Percentiles rank a stretch among this genome's conserved stretches.
Evolutionary conservation across 169 alveolate species (phyloP).

Genomic region (Babesia bigemina): DNA sequence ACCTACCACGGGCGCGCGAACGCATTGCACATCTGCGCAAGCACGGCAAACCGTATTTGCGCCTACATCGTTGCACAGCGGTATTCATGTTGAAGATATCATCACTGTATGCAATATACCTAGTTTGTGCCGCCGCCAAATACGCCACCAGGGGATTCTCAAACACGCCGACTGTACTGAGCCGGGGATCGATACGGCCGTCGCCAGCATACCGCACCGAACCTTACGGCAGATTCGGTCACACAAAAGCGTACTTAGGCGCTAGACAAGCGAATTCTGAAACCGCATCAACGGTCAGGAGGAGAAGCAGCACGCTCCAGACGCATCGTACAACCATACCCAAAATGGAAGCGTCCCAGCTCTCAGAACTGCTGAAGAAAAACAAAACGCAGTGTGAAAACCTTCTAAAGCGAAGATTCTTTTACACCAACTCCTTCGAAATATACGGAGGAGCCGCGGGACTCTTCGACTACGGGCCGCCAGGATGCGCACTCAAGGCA

Average conservation of each 20-base stretch:
- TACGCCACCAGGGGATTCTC: constrained; percentile 4
- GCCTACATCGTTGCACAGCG: background rate
- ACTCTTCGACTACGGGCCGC: constrained; percentile 95
- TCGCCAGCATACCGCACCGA: background rate
- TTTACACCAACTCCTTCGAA: constrained; percentile 90
- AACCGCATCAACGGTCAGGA: background rate
- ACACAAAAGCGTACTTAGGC: background rate
- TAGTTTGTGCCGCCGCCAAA: constrained; percentile 49
- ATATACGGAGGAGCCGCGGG: constrained; percentile 97
- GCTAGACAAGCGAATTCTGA: background rate
- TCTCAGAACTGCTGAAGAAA: constrained; percentile 34
- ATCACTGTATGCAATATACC: constrained; percentile 35
- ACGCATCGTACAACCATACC: background rate
- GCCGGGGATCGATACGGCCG: background rate
- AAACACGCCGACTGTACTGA: background rate
- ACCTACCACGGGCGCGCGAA: background rate
- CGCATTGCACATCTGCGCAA: too few relatives aligned
- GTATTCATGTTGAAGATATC: constrained; percentile 42
- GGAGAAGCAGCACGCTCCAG: background rate
- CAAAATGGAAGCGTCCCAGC: constrained; percentile 48
- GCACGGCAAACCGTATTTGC: too few relatives aligned
- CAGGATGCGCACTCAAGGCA: constrained; percentile 94
- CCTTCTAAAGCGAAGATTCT: constrained; percentile 89
- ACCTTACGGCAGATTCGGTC: background rate
- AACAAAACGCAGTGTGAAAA: constrained; percentile 83